A percentile compares a stretch with the other conserved stretches of the same genome.
Conservation (phyloP, 2,329 filamentous ascomycete species). For the Corinectria fuckeliana region DNA sequence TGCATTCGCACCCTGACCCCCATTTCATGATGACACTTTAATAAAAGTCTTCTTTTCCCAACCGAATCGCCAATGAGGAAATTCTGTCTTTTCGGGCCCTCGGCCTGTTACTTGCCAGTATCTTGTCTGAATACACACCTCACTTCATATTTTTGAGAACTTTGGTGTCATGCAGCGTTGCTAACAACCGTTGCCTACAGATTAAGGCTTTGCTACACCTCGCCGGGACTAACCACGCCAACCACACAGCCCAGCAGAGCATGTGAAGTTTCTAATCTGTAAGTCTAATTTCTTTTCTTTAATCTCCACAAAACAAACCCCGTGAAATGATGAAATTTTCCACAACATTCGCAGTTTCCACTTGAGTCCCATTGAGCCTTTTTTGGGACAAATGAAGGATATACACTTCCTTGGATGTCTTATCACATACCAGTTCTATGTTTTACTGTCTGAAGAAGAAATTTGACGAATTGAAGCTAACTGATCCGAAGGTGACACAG, state of each 20-base stretch:
- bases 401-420: conserved; percentile 79
- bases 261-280: conserved; percentile 16
- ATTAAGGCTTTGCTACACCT: conserved; percentile 11
- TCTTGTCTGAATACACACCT: conserved; percentile 69
- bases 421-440: conserved; percentile 48
- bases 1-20: conserved; percentile 22
- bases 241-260: conserved; percentile 11
- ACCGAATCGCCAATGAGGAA: conserved; percentile 90
- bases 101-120: conserved; percentile 93
- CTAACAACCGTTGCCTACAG: conserved; percentile 31
- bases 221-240: conserved; percentile 9
- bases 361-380: conserved; percentile 76
- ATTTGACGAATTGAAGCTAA: conserved; percentile 31
- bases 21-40: conserved; percentile 74
- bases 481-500: conserved; percentile 20
- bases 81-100: conserved; percentile 69
- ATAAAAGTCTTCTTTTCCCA: conserved; percentile 83
- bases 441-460: conserved; percentile 18
- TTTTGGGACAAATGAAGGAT: conserved; percentile 72
- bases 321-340: conserved; percentile 73
- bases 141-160: conserved; percentile 9
- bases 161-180: conserved; percentile 19
- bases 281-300: conserved; percentile 24
- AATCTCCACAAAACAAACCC: conserved; percentile 7
- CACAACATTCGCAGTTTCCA: conserved; percentile 88